These are phyloP conservation scores for Aspergillus tubingensis DNA, from an alignment of 2,329 filamentous ascomycete species.

Conservation along the genomic window DNA sequence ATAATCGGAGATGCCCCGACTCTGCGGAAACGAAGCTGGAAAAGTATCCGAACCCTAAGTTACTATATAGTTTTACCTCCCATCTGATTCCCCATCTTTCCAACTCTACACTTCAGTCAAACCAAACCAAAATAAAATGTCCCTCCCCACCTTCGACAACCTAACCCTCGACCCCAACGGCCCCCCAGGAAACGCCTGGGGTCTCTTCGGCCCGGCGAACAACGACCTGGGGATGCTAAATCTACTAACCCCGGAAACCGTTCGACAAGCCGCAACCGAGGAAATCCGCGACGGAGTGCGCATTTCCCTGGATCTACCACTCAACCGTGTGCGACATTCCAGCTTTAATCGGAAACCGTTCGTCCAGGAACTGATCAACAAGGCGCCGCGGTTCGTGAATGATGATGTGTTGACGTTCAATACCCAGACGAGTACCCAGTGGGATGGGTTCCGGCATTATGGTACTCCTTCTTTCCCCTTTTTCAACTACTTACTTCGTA, in stretches of 20 bases:
- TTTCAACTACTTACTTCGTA: no score
- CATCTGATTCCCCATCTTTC: neutral
- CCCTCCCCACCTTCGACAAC: slow-evolving; percentile 41
- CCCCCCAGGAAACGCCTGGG: slow-evolving; percentile 59
- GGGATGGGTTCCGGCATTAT: slow-evolving; percentile 45
- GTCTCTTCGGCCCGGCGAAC: slow-evolving; percentile 50
- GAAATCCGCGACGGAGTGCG: slow-evolving; percentile 46
- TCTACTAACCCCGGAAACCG: slow-evolving; percentile 52
- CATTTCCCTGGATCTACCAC: slow-evolving; percentile 62
- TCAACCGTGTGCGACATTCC: slow-evolving; percentile 55
- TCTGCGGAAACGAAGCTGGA: slow-evolving; percentile 9
- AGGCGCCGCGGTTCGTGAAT: slow-evolving; percentile 56
- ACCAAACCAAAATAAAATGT: neutral
- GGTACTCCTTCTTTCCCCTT: slow-evolving; percentile 15
- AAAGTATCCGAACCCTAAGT: slow-evolving; percentile 8
- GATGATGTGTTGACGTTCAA: slow-evolving; percentile 64
- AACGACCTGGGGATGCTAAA: slow-evolving; percentile 60
- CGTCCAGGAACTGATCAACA: slow-evolving; percentile 55
- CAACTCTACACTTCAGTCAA: neutral
- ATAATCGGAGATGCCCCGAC: neutral
- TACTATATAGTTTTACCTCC: neutral
- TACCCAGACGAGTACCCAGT: slow-evolving; percentile 60
- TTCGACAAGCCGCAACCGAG: slow-evolving; percentile 42
- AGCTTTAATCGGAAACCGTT: slow-evolving; percentile 61
- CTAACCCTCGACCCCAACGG: slow-evolving; percentile 55